Conservation (phyloP, 177 flowering plant genomes). For the Telopea speciosissima region DNA sequence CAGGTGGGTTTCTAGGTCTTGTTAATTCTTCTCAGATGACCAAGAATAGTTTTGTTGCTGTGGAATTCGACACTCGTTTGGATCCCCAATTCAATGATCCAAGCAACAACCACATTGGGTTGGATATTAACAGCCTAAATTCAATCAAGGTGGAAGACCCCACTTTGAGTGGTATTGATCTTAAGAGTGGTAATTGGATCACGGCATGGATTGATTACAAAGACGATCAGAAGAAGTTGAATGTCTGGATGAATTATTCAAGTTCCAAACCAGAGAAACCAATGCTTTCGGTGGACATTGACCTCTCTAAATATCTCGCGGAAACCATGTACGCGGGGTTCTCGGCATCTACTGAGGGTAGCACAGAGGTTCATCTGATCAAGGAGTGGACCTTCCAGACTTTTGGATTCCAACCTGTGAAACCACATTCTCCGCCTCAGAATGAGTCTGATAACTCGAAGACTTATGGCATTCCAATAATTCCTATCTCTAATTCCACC, state of each 20-base stretch:
- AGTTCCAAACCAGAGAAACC: constrained; percentile 49
- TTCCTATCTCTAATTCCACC: constrained; percentile 25
- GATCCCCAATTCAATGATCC: constrained; percentile 60
- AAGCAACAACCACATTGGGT: constrained; percentile 67
- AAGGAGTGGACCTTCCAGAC: constrained; percentile 64
- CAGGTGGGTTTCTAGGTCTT: constrained; percentile 77
- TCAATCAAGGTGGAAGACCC: constrained; percentile 53
- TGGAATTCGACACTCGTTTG: constrained; percentile 75
- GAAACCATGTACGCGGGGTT: constrained; percentile 64
- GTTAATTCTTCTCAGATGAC: constrained; percentile 52
- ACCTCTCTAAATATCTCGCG: constrained; percentile 43
- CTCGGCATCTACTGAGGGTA: constrained; percentile 75
- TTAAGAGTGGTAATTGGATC: constrained; percentile 67
- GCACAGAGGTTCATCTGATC: constrained; percentile 69
- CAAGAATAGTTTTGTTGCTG: constrained; percentile 57
- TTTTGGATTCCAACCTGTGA: constrained; percentile 33
- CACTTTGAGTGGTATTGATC: constrained; percentile 35
- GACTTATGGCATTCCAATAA: constrained; percentile 20
- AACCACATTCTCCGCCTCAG: constrained; percentile 35
- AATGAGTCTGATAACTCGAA: constrained; percentile 53
- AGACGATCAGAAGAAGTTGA: constrained; percentile 32
- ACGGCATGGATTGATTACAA: constrained; percentile 82
- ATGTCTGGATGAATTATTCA: constrained; percentile 60
- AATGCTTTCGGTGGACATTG: constrained; percentile 37
- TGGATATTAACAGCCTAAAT: constrained; percentile 53